phyloP scores from a whole-genome alignment of 768 basidiomycete genomes.

The Boletus coccyginus region DNA sequence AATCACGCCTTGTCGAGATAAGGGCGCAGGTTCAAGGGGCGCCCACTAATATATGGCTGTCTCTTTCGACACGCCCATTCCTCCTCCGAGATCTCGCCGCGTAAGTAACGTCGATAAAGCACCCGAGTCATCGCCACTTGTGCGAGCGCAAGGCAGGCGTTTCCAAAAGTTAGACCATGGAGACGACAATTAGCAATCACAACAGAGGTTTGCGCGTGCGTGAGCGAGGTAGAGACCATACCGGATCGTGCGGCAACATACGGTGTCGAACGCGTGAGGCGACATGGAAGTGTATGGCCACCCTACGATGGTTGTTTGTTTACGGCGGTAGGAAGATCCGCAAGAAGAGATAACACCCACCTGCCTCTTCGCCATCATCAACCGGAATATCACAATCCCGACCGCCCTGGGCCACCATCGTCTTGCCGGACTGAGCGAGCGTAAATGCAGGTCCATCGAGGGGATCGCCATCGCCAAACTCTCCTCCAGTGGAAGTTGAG shows the following conservation, averaged over 20 bases:
- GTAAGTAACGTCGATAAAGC: slow-evolving; percentile 44
- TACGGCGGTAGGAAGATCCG: neutral
- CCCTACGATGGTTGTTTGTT: slow-evolving; percentile 35
- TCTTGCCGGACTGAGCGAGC: slow-evolving; percentile 20
- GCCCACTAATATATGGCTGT: no score
- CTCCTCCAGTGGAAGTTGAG: slow-evolving; percentile 2
- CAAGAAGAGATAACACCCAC: neutral
- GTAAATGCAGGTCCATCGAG: slow-evolving; percentile 32
- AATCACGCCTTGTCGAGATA: no score
- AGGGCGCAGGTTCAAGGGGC: no score
- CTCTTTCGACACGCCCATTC: slow-evolving; percentile 45
- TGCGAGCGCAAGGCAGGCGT: slow-evolving; percentile 32
- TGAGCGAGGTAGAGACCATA: slow-evolving; percentile 19
- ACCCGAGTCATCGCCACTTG: slow-evolving; percentile 54
- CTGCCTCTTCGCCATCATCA: no score
- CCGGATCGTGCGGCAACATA: slow-evolving; percentile 38
- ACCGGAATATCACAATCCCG: no score
- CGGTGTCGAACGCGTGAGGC: slow-evolving; percentile 33
- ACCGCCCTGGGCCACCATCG: no score
- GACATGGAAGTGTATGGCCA: slow-evolving; percentile 53
- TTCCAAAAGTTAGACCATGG: slow-evolving; percentile 41
- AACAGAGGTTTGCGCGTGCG: slow-evolving; percentile 26
- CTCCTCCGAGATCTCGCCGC: slow-evolving; percentile 43
- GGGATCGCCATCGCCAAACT: slow-evolving; percentile 38
- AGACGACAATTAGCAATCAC: slow-evolving; percentile 42